Evolutionary conservation across 2,329 filamentous ascomycete species (phyloP).

Genomic region (Drechslera avenae): DNA sequence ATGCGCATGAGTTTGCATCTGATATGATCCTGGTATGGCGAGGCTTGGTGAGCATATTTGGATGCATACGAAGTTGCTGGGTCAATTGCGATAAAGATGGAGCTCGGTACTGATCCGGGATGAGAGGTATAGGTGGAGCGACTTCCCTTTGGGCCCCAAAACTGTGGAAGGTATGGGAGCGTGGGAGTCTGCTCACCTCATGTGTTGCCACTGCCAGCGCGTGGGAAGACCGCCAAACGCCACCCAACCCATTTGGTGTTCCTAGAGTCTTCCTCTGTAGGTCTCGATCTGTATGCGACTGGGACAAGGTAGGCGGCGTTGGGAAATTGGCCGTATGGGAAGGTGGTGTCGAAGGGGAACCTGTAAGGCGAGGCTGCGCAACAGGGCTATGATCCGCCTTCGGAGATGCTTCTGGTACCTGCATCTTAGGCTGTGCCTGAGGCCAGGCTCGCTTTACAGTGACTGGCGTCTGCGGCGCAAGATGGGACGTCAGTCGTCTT

Average conservation of each 20-base stretch:
- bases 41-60: background rate
- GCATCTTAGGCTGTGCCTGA: conserved; percentile 8
- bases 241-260: conserved; percentile 27
- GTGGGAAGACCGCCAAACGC: conserved; percentile 29
- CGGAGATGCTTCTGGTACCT: background rate
- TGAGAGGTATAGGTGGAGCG: conserved; percentile 32
- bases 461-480: conserved; percentile 26
- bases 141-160: conserved; percentile 20
- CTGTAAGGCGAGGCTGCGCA: conserved; percentile 21
- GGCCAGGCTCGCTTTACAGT: conserved; percentile 21
- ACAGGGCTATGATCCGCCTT: conserved; percentile 7
- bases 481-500: conserved; percentile 23
- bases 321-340: background rate
- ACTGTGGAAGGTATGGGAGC: conserved; percentile 36
- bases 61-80: conserved; percentile 1
- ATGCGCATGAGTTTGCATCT: conserved; percentile 7
- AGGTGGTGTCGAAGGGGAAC: conserved; percentile 21
- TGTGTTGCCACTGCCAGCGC: conserved; percentile 25
- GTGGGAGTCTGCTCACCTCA: conserved; percentile 44
- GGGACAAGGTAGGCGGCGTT: conserved; percentile 14
- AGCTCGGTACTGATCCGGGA: conserved; percentile 29
- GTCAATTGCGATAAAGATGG: conserved; percentile 22
- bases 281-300: conserved; percentile 22
- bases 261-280: conserved; percentile 26
- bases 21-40: conserved; percentile 1